Evolutionary conservation across 352 stramenopile species (phyloP), one percentile per base, ranked within the genome.

Genomic region (Phytophthora brassicae): DNA sequence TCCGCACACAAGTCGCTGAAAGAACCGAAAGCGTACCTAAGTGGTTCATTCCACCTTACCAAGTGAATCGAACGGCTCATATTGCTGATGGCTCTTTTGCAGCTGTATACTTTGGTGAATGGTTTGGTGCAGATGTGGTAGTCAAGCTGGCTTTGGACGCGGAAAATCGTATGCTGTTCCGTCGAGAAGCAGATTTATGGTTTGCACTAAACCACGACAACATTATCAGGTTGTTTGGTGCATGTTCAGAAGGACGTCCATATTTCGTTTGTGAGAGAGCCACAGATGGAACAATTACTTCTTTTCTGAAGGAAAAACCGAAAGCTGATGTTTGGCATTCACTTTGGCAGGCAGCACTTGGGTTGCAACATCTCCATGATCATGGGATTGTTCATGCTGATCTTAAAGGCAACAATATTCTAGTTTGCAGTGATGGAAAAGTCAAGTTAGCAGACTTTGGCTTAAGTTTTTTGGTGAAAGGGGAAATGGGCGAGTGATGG

Each of bases 211-310:
- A 62, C 4, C 60, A 79, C 19, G 36, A 41, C 12, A 49, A 77
- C 29, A 33, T 77, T 20, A 19, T 75, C 36, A 66, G 58, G 26
- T 47, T 79, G n/a, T 68, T 68, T 33, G 67, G 64, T 6, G 71
- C 67, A 5, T 79, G 62, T 7, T 66, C 75, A 26, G 59, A 71
- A 16, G 38, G 48, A 0, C 58, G 45, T 2, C 57, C 63, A 7
- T 59, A 69, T 14, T 68, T 75, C 38, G 63, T 75, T 13, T 73
- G 42, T 49, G 68, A 76, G 26, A 44, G 48, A 3, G 64, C 62
- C 2, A 33, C 11, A 4, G 12, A 46, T 16, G 68, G 68, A 12
- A 65, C 55, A 14, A 23, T 71, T 12, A n/a, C 14, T 4, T 39
- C 46, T 0, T 64, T 45, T n/a, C 22, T 56, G 8, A 44, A 20